These are phyloP conservation scores for Picochlorum sp. DNA, from an alignment of 139 green algal genomes.

Conservation along the genomic window DNA sequence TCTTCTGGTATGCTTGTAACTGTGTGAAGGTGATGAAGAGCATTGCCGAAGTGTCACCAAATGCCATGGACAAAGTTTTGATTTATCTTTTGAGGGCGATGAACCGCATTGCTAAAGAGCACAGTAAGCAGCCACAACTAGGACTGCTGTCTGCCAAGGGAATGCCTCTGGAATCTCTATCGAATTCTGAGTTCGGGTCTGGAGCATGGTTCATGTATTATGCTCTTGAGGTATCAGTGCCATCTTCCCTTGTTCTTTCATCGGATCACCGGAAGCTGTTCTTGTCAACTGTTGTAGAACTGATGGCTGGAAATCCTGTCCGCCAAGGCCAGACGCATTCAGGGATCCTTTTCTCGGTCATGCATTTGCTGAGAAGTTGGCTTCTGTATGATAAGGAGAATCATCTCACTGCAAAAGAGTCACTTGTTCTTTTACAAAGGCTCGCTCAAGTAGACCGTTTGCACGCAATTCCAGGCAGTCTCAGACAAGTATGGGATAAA, in stretches of 20 bases:
- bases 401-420: slow-evolving; percentile 66
- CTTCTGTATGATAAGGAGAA: slow-evolving; percentile 20
- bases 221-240: slow-evolving; percentile 20
- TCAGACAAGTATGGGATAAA: slow-evolving; percentile 50
- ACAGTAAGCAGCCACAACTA: slow-evolving; percentile 29
- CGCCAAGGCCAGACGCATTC: slow-evolving; percentile 43
- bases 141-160: slow-evolving; percentile 22
- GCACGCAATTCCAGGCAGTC: slow-evolving; percentile 23
- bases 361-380: slow-evolving; percentile 36
- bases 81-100: slow-evolving; percentile 53
- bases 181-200: slow-evolving; percentile 56
- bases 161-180: not conserved
- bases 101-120: slow-evolving; percentile 43
- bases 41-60: slow-evolving; percentile 16
- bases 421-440: slow-evolving; percentile 72
- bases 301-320: slow-evolving; percentile 47
- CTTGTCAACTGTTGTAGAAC: slow-evolving; percentile 64
- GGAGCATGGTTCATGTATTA: slow-evolving; percentile 57
- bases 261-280: slow-evolving; percentile 70
- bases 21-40: slow-evolving; percentile 20
- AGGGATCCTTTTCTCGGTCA: slow-evolving; percentile 52
- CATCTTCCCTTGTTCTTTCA: slow-evolving; percentile 43
- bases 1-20: slow-evolving; percentile 18
- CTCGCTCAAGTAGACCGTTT: slow-evolving; percentile 49
- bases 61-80: slow-evolving; percentile 39